Evolutionary conservation across 208 protist species (phyloP).

Genomic region (Herpetomonas muscarum): DNA sequence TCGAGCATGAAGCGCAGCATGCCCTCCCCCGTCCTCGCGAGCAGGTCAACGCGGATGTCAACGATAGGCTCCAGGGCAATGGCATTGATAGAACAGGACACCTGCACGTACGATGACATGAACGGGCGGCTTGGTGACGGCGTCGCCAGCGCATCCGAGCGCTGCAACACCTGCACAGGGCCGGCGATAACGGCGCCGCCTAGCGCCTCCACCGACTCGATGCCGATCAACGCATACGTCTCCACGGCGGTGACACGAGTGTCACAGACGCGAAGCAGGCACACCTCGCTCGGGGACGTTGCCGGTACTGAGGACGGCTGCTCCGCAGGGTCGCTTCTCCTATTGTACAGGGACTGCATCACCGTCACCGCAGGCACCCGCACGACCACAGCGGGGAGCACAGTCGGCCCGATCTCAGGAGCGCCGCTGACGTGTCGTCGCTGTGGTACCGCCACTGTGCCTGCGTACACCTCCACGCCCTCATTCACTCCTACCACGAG

Average conservation of each 20-base stretch:
- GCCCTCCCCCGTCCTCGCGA: slow-evolving; percentile 9
- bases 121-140: slow-evolving; percentile 27
- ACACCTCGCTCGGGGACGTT: neutral
- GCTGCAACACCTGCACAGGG: slow-evolving; percentile 19
- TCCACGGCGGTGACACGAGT: neutral
- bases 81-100: slow-evolving; percentile 14
- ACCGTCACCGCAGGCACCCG: neutral
- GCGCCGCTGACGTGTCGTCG: neutral
- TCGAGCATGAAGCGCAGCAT: slow-evolving; percentile 27
- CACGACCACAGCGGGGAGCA: neutral
- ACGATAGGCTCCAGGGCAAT: slow-evolving; percentile 22
- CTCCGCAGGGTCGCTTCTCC: neutral
- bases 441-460: neutral
- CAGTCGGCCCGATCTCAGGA: neutral
- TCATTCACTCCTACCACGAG: too few relatives aligned
- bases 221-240: too few relatives aligned
- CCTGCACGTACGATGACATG: slow-evolving; percentile 42
- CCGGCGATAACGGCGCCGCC: slow-evolving; percentile 10
- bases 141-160: slow-evolving; percentile 6
- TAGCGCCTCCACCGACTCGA: too few relatives aligned
- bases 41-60: slow-evolving; percentile 7
- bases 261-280: neutral
- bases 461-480: too few relatives aligned
- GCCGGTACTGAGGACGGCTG: neutral
- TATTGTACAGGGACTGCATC: neutral